phyloP scores from a whole-genome alignment of 2,329 filamentous ascomycete species.

The Apiospora marii region DNA sequence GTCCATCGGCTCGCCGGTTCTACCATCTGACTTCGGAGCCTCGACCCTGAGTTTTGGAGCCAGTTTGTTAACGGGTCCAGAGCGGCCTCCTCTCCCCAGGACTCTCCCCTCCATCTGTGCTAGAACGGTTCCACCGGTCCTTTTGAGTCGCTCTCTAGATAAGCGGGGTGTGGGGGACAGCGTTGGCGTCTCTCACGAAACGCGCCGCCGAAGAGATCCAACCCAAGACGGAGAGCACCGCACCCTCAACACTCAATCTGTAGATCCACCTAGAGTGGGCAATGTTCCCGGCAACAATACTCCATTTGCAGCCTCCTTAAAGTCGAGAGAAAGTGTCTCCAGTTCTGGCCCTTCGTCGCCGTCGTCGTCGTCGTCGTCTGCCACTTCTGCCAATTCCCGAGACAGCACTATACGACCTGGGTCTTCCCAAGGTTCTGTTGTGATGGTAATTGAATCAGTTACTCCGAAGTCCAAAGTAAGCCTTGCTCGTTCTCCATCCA shows the following conservation, averaged over 20 bases:
- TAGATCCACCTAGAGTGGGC: not conserved
- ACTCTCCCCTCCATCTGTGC: not conserved
- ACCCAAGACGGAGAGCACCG: not conserved
- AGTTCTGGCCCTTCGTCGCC: not conserved
- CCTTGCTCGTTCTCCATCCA: not conserved
- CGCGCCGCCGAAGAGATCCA: not conserved
- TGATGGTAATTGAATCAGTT: not conserved
- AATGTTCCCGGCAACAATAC: not conserved
- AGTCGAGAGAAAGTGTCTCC: not conserved
- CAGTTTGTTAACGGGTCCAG: not conserved
- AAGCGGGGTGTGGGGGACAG: not conserved
- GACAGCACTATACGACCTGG: not conserved
- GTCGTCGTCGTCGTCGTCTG: not conserved
- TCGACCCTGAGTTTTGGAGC: not conserved
- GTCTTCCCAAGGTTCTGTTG: not conserved
- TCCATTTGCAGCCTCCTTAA: not conserved
- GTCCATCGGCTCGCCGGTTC: not conserved
- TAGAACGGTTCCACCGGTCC: not conserved
- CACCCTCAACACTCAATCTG: not conserved
- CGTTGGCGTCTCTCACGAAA: not conserved
- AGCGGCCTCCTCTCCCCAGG: not conserved
- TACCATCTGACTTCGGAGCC: constrained; percentile 2
- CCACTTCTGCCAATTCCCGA: not conserved
- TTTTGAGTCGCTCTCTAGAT: not conserved
- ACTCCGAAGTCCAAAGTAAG: not conserved